Evolutionary conservation across 805 yeast genomes (phyloP).

Genomic region (Yarrowia divulgata): DNA sequence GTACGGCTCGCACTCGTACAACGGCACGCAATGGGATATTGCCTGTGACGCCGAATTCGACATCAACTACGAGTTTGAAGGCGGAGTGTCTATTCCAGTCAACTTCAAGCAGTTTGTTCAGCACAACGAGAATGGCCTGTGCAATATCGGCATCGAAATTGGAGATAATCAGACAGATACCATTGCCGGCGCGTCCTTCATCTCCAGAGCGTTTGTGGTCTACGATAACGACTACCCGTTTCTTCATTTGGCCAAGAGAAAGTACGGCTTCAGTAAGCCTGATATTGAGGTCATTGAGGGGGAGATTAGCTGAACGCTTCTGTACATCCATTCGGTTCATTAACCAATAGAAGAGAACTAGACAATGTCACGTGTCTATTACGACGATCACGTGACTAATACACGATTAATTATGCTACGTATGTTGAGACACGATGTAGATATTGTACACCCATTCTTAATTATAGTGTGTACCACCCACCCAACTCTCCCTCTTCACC

Average conservation of each 20-base stretch:
- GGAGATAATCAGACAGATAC: constrained; percentile 25
- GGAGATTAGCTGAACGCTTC: background rate
- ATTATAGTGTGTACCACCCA: too few species aligned
- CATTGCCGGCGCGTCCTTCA: constrained; percentile 28
- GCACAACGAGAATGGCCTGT: constrained; percentile 25
- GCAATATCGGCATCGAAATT: constrained; percentile 11
- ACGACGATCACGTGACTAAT: too few species aligned
- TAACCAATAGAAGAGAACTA: background rate
- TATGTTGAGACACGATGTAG: too few species aligned
- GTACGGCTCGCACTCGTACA: constrained; percentile 29
- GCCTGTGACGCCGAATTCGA: constrained; percentile 33
- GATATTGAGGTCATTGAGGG: constrained; percentile 15
- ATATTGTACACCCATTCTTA: too few species aligned
- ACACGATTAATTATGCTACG: too few species aligned
- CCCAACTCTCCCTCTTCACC: too few species aligned
- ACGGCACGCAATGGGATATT: constrained; percentile 34
- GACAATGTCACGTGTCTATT: too few species aligned
- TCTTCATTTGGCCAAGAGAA: constrained; percentile 24
- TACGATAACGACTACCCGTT: constrained; percentile 37
- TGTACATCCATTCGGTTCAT: background rate
- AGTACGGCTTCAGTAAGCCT: constrained; percentile 13
- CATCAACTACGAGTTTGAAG: constrained; percentile 34
- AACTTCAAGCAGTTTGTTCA: constrained; percentile 42
- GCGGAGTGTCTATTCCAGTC: constrained; percentile 27
- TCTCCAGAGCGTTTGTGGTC: constrained; percentile 24